Evolutionary conservation across 2,329 filamentous ascomycete species (phyloP), one percentile per base, ranked within the genome.

Genomic region (Sporothrix pallida): DNA sequence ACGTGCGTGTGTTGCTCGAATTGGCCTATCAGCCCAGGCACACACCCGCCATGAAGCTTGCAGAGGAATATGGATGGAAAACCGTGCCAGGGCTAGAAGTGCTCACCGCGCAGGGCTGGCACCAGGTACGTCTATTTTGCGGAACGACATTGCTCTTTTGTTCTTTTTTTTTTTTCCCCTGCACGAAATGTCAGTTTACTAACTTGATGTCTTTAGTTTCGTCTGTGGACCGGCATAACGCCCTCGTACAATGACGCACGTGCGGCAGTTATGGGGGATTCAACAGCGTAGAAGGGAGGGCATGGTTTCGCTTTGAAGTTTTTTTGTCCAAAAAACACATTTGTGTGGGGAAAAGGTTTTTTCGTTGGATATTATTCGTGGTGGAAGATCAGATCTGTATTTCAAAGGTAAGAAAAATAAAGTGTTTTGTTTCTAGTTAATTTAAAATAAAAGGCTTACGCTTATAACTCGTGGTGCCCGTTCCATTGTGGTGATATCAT

Each of bases 11-110:
- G 13, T 83, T 98, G 75, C 83, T 98, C 3, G 96, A 99, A 82
- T 97, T 99, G 95, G 95, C 96, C 1, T 99, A 99, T 82, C 97
- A 95, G 82, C 96, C 96, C 23, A 86, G 88, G 0, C 87, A 93
- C 71, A 99, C 96, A 4, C 89, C 91, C 8, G 83, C 97, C 77
- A 98, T 98, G 90, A 88, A 92, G 80, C 84, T 98, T 80, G 95
- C 95, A 2, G 87, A 90, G 78, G 88, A 92, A 77, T 88, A 88
- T 13, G 91, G 91, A 2, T 99, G 96, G 96, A 87, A 84, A 73
- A 94, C 92, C 1, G 91, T 98, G 75, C 91, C 94, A 8, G 96
- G 96, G 0, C 83, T 98, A 54, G 96, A 99, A 82, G 94, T 96
- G 44, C 86, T 99, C 72, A 90, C 94, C 75, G 93, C 93, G 5